Evolutionary conservation across 169 alveolate genomes (phyloP).

Genomic region (Theileria equi): DNA sequence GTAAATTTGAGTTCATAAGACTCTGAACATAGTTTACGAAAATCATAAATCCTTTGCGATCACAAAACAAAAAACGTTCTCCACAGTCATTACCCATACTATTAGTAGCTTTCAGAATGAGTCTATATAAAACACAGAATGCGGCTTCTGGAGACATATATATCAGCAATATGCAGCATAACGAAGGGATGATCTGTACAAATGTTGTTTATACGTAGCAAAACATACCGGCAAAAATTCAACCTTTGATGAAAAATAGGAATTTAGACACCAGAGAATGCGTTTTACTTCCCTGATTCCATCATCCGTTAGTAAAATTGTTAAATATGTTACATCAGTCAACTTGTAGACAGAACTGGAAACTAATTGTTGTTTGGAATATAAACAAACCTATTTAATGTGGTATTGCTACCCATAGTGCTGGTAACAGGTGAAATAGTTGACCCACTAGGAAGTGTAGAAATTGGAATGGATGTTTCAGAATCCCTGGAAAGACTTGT

Average conservation of each 20-base stretch:
- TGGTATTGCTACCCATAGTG: no score
- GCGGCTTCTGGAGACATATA: slow-evolving; percentile 71
- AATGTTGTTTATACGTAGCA: neutral
- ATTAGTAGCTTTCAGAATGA: slow-evolving; percentile 63
- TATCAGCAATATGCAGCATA: slow-evolving; percentile 66
- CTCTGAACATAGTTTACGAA: slow-evolving; percentile 35
- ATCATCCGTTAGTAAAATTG: slow-evolving; percentile 58
- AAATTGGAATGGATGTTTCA: no score
- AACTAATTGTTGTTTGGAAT: slow-evolving; percentile 4
- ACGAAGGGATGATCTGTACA: slow-evolving; percentile 62
- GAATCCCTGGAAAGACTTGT: no score
- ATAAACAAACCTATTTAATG: neutral
- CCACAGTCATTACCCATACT: slow-evolving; percentile 36
- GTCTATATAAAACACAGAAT: slow-evolving; percentile 66
- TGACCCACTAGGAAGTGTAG: no score
- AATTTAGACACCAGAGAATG: slow-evolving; percentile 71
- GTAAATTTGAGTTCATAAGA: slow-evolving; percentile 30
- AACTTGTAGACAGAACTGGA: slow-evolving; percentile 65
- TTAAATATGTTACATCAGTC: slow-evolving; percentile 71
- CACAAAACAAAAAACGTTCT: slow-evolving; percentile 40
- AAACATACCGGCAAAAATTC: slow-evolving; percentile 68
- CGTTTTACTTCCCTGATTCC: slow-evolving; percentile 72
- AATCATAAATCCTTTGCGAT: slow-evolving; percentile 48
- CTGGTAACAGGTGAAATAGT: no score
- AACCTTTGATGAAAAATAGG: slow-evolving; percentile 66